Base-by-base conservation (phyloP, 805 yeast species). In the Debaryomyces tyrocola region DNA sequence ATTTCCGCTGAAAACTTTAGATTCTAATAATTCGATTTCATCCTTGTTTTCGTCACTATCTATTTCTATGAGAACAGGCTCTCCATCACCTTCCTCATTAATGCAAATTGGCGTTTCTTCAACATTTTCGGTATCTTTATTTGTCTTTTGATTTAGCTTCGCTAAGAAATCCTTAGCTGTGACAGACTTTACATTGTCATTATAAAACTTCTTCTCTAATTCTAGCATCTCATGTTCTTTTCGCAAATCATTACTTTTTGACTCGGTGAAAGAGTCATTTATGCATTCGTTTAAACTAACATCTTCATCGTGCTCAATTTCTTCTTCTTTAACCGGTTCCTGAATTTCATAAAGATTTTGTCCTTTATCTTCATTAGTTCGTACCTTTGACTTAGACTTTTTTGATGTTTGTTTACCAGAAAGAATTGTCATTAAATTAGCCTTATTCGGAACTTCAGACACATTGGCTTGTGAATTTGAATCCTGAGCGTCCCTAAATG, bases 131-230 rank as follows among this genome's bases (percentile, higher is more conserved):
- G 14, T 31, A 11, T 7, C 17, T 4, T n/a, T 14, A 31, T 7
- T 12, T 31, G 14, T 14, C 17, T 31, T 31, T 11, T 8, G 11
- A 31, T 14, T 14, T 31, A 31, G 14, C 14, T 14, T 31, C 2
- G 41, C 37, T 40, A 62, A 55, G 12, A 59, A 45, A 36, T 61
- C 62, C 37, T 50, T 55, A 1, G 60, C 59, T 11, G 61, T 48
- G 2, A 55, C 51, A 2, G 57, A 44, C 33, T 49, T 49, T 2
- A 50, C 48, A 10, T 53, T 58, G 14, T 48, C 41, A 1, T 48
- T 46, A 39, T 50, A 58, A 4, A 63, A 49, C 35, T 55, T 57
- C 46, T 48, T 51, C 41, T 63, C 68, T 18, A 61, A 47, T 38
- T 61, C 63, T 24, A 55, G 34, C 20, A 60, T 39, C 11, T 58